Conservation (phyloP, 192 early-diverging fungal genomes). For the Podila epigama region DNA sequence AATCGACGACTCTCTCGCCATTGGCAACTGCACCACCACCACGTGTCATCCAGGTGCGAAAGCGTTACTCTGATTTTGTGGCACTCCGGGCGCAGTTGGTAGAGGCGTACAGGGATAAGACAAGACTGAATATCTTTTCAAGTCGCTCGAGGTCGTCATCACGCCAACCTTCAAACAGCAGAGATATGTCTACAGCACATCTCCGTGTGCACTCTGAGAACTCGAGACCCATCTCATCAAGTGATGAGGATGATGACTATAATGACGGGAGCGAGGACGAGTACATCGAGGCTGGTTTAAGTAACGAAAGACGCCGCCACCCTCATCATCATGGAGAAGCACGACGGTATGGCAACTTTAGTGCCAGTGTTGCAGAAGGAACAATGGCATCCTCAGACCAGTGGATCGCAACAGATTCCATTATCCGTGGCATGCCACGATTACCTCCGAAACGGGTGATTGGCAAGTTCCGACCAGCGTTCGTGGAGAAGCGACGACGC, state of each 20-base stretch:
- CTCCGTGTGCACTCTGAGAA: neutral
- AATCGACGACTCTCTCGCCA: too few species aligned
- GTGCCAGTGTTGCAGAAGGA: too few species aligned
- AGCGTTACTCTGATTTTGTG: slow-evolving; percentile 62
- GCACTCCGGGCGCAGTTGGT: slow-evolving; percentile 46
- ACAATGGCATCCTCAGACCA: neutral
- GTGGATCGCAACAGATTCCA: neutral
- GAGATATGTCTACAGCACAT: neutral
- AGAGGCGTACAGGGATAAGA: slow-evolving; percentile 8
- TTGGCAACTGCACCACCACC: neutral
- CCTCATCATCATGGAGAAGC: neutral
- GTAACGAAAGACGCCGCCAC: neutral
- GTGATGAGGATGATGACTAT: neutral
- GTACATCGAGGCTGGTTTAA: neutral
- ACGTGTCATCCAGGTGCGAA: slow-evolving; percentile 44
- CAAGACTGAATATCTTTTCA: neutral
- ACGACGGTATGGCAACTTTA: too few species aligned
- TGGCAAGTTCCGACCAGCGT: slow-evolving; percentile 56
- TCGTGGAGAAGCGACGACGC: slow-evolving; percentile 56
- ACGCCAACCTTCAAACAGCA: too few species aligned
- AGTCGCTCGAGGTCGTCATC: neutral
- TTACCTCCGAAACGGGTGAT: slow-evolving; percentile 61
- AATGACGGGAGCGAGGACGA: too few species aligned
- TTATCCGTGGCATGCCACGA: slow-evolving; percentile 51
- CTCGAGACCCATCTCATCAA: neutral